Base-by-base conservation (phyloP, 2,329 filamentous ascomycete species). In the Fusarium brachygibbosum region DNA sequence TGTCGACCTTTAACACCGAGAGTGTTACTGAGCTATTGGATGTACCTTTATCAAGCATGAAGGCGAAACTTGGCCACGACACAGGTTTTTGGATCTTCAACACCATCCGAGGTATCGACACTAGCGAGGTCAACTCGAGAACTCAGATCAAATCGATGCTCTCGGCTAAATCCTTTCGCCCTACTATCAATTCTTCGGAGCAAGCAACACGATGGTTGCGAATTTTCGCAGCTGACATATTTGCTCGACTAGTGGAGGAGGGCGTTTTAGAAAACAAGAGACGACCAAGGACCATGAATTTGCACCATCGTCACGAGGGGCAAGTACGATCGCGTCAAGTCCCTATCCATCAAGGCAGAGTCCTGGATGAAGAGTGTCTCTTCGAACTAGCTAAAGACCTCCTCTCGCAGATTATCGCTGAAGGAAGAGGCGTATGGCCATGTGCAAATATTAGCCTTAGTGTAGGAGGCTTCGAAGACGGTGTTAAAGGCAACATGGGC, bases 61-160 rank as follows among this genome's bases (percentile, higher is more conserved):
- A 94, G 79, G 85, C 87, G 38, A 92, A 90, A 73, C 80, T 98
- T 19, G 93, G 93, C 5, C 91, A 95, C 53, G 93, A 97, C 44
- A 96, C 92, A 0, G 95, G 93, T 2, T 84, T 86, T 5, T 98
- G 94, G 94, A 84, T 98, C 13, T 91, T 97, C 80, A 89, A 91
- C 56, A 91, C 91, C 13, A 91, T 98, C 54, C 89, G 96, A 13
- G 96, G 96, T 2, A 88, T 94, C 64, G 96, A 99, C 78, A 83
- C 84, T 50, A 96, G 91, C 73, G 94, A 98, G 79, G 93, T 99
- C 70, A 98, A 93, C 75, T 88, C 93, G 29, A 86, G 95, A 52
- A 97, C 94, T 2, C 93, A 96, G 75, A 97, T 98, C 82, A 98
- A 98, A 78, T 96, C 92, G 17, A 98, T 99, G 94, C 84, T 98